phyloP scores from a whole-genome alignment of 1,284 basidiomycete species.

The Cryptococcus sp. region DNA sequence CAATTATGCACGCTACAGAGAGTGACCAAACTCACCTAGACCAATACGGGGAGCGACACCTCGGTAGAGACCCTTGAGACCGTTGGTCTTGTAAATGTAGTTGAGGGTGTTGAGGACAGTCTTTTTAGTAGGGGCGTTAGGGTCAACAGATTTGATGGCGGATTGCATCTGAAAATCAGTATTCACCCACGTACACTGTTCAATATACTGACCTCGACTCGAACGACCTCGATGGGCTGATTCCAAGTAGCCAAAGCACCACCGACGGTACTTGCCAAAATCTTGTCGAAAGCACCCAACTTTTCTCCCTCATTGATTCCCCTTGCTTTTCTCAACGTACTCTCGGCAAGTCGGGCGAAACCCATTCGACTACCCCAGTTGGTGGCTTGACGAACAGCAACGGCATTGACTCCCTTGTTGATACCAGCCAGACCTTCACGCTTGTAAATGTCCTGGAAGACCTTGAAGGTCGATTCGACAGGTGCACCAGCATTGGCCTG shows the following conservation, averaged over 20 bases:
- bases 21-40: too few relatives aligned
- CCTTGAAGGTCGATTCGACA: slow-evolving; percentile 88
- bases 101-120: slow-evolving; percentile 75
- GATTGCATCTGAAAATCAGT: slow-evolving; percentile 79
- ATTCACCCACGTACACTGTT: neutral
- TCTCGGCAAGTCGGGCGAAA: slow-evolving; percentile 90
- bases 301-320: slow-evolving; percentile 61
- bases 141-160: slow-evolving; percentile 75
- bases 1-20: too few relatives aligned
- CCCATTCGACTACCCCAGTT: slow-evolving; percentile 99
- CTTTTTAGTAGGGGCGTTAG: slow-evolving; percentile 73
- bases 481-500: slow-evolving; percentile 83
- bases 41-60: slow-evolving; percentile 96
- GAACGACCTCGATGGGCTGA: slow-evolving; percentile 82
- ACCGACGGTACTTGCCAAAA: slow-evolving; percentile 80
- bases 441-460: slow-evolving; percentile 91
- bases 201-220: slow-evolving; percentile 40
- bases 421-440: slow-evolving; percentile 92
- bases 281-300: slow-evolving; percentile 77
- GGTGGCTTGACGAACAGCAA: slow-evolving; percentile 93
- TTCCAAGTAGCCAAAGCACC: slow-evolving; percentile 99
- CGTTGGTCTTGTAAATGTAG: slow-evolving; percentile 95
- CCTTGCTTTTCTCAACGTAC: slow-evolving; percentile 66
- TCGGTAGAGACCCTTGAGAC: slow-evolving; percentile 93
- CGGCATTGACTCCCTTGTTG: slow-evolving; percentile 99